A percentile compares a stretch with the other conserved stretches of the same genome.
phyloP scores from a whole-genome alignment of 225 moss, liverwort and hornwort genomes.

The Thuidium tamariscinum region DNA sequence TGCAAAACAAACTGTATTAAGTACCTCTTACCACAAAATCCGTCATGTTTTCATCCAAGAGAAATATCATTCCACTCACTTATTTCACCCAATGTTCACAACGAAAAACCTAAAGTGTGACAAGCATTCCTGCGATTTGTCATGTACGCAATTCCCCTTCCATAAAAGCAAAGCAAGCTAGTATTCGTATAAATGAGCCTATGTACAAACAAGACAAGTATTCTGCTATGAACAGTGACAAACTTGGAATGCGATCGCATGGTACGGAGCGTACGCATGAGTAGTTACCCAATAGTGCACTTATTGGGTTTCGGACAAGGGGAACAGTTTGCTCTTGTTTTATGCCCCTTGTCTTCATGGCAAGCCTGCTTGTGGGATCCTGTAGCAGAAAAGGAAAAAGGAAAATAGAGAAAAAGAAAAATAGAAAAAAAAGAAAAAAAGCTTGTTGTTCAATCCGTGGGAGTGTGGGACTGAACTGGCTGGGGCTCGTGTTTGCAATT shows the following conservation, averaged over 20 bases:
- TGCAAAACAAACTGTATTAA: background rate
- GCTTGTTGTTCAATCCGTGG: background rate
- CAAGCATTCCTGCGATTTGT: background rate
- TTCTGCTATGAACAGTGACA: background rate
- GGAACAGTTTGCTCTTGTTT: background rate
- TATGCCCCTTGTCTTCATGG: background rate
- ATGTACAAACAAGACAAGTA: too few species aligned
- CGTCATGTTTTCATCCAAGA: background rate
- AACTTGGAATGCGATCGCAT: too few species aligned
- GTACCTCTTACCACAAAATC: background rate
- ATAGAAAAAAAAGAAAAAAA: too few species aligned
- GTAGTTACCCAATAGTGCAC: background rate
- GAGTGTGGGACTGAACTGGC: too few species aligned
- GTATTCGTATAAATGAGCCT: background rate
- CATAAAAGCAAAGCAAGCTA: background rate
- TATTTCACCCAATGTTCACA: background rate
- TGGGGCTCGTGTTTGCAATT: background rate
- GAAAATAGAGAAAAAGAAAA: too few species aligned
- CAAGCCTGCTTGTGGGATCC: background rate
- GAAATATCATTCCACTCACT: too few species aligned
- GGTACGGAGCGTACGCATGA: background rate
- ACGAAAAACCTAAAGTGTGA: fast-evolving
- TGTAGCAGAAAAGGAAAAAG: background rate
- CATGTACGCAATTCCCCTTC: background rate
- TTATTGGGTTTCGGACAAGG: background rate